Evolutionary conservation across 2,329 filamentous ascomycete species (phyloP).

Genomic region (Colletotrichum destructivum): DNA sequence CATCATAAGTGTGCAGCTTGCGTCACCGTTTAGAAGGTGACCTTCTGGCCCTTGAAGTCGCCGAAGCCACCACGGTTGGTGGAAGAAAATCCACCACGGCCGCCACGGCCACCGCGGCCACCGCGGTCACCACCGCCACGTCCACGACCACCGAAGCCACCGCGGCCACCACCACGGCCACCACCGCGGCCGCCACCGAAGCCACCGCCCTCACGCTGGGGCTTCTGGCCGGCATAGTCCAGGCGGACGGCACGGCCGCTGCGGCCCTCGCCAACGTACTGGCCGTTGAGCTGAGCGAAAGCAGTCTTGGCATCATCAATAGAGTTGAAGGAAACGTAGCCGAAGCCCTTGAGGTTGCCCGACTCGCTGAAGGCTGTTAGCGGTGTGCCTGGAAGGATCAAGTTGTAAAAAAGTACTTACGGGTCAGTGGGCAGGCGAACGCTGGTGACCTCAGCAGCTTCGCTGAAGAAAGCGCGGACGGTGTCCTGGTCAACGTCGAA

Average conservation of each 20-base stretch:
- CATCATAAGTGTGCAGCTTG: constrained; percentile 53
- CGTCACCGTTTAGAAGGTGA: constrained; percentile 70
- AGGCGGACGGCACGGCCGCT: constrained; percentile 83
- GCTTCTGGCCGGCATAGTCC: constrained; percentile 82
- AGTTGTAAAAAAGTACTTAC: constrained; percentile 58
- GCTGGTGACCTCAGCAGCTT: constrained; percentile 79
- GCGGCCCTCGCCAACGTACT: constrained; percentile 74
- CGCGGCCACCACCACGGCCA: constrained; percentile 67
- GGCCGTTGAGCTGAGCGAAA: constrained; percentile 79
- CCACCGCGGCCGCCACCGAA: constrained; percentile 59
- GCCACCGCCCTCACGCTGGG: constrained; percentile 65
- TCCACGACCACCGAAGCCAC: constrained; percentile 67
- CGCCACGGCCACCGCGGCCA: constrained; percentile 67
- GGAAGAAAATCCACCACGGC: constrained; percentile 66
- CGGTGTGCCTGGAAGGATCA: neutral
- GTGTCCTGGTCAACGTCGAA: constrained; percentile 86
- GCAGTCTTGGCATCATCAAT: constrained; percentile 87
- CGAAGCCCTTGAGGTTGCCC: constrained; percentile 91
- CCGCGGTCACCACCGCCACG: constrained; percentile 64
- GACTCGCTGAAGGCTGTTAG: constrained; percentile 71
- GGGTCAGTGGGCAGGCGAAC: constrained; percentile 91
- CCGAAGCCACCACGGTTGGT: constrained; percentile 58
- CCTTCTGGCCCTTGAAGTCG: constrained; percentile 80
- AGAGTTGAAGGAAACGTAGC: constrained; percentile 87
- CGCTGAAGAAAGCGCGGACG: constrained; percentile 81